Evolutionary conservation across 805 yeast species (phyloP).

Genomic region (Candida maesae): DNA sequence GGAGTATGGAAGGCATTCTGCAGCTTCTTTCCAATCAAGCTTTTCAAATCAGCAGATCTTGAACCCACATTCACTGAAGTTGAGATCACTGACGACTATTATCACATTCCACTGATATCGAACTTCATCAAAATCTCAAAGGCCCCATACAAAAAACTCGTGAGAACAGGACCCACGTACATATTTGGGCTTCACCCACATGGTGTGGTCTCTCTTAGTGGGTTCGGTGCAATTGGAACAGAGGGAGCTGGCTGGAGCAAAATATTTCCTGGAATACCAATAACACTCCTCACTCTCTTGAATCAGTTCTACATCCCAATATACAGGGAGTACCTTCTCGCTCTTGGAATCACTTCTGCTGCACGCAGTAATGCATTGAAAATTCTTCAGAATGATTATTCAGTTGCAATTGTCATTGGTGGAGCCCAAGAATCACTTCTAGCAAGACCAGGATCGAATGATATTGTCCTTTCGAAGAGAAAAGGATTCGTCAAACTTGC

Average conservation of each 20-base stretch:
- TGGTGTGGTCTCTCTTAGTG: slow-evolving; percentile 92
- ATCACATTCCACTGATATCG: slow-evolving; percentile 13
- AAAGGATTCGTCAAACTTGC: slow-evolving; percentile 91
- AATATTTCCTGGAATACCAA: slow-evolving; percentile 79
- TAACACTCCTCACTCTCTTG: slow-evolving; percentile 73
- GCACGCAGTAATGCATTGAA: slow-evolving; percentile 66
- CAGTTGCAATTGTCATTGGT: slow-evolving; percentile 89
- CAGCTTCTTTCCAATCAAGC: slow-evolving; percentile 71
- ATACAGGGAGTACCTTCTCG: slow-evolving; percentile 78
- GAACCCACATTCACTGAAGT: slow-evolving; percentile 64
- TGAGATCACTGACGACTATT: slow-evolving; percentile 20
- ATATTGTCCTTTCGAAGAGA: slow-evolving; percentile 69
- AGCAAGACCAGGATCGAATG: slow-evolving; percentile 54
- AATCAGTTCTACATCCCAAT: slow-evolving; percentile 83
- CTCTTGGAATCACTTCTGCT: slow-evolving; percentile 83
- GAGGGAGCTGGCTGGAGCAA: slow-evolving; percentile 70
- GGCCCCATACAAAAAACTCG: slow-evolving; percentile 28
- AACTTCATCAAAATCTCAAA: slow-evolving; percentile 18
- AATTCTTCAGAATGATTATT: slow-evolving; percentile 58
- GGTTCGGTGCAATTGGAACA: slow-evolving; percentile 77
- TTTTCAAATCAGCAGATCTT: slow-evolving; percentile 65
- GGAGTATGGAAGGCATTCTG: slow-evolving; percentile 69
- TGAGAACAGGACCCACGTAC: slow-evolving; percentile 65
- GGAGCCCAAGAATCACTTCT: slow-evolving; percentile 91
- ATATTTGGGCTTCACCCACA: slow-evolving; percentile 95